Conservation (phyloP, 2,329 filamentous ascomycete genomes). For the Dryadomyces quercivorus region DNA sequence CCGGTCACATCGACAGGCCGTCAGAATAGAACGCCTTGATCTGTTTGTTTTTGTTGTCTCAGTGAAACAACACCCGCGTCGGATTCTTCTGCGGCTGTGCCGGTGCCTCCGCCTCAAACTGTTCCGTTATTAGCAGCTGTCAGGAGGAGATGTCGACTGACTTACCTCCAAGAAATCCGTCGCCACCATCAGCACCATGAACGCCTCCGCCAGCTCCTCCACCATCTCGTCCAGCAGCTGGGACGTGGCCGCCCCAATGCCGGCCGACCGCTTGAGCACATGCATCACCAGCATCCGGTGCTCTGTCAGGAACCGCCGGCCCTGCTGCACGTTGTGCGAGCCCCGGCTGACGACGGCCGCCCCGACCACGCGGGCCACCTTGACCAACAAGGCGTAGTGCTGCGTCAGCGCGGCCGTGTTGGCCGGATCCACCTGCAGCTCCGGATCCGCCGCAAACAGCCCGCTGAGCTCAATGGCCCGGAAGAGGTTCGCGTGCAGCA, state of each 20-base stretch:
- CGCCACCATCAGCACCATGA: conserved; percentile 69
- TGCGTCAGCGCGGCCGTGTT: conserved; percentile 57
- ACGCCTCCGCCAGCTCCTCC: conserved; percentile 69
- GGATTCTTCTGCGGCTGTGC: conserved; percentile 17
- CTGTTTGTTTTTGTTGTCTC: conserved; percentile 4
- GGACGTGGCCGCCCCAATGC: conserved; percentile 34
- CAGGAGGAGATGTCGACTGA: conserved; percentile 6
- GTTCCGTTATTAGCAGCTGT: not conserved
- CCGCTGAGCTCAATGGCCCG: conserved; percentile 65
- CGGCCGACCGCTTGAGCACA: conserved; percentile 79
- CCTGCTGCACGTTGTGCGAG: conserved; percentile 69
- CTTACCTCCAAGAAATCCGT: conserved; percentile 79
- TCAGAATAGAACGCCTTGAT: not conserved
- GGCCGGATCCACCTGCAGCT: conserved; percentile 60
- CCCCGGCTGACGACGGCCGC: conserved; percentile 73
- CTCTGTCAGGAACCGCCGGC: conserved; percentile 66
- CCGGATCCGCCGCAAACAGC: conserved; percentile 84
- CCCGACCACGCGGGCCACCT: conserved; percentile 69
- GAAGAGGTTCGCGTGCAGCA: conserved; percentile 86
- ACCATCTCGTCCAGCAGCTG: conserved; percentile 44
- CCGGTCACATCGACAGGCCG: too few relatives aligned
- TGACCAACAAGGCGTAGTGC: conserved; percentile 74
- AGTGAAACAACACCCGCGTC: conserved; percentile 28
- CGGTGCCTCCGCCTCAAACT: conserved; percentile 29
- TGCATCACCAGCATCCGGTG: conserved; percentile 77